phyloP scores from a whole-genome alignment of 1,284 basidiomycete genomes.

The Puccinia horiana region DNA sequence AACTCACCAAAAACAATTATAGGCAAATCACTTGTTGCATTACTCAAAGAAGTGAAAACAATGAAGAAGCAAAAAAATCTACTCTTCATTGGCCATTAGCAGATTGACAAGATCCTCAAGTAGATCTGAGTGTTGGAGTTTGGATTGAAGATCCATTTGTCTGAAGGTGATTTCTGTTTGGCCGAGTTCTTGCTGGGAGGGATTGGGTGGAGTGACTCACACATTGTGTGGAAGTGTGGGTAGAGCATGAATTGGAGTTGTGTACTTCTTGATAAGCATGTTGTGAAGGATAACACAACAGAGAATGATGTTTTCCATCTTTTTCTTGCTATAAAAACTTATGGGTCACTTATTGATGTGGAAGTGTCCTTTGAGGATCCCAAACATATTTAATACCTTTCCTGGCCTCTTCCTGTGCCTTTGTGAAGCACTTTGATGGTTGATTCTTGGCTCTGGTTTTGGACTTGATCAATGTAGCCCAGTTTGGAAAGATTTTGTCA shows the following conservation, averaged over 20 bases:
- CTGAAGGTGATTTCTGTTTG: neutral
- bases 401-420: neutral
- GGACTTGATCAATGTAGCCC: conserved; percentile 12
- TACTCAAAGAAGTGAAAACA: too few species aligned
- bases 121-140: neutral
- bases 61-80: too few species aligned
- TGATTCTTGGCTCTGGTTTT: neutral
- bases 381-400: conserved; percentile 30
- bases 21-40: too few species aligned
- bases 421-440: neutral
- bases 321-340: neutral
- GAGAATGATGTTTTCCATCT: neutral
- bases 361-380: neutral
- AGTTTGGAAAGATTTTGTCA: conserved; percentile 17
- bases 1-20: too few species aligned
- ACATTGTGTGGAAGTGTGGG: neutral
- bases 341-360: neutral
- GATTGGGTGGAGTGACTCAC: neutral
- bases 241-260: too few species aligned
- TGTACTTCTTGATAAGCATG: neutral
- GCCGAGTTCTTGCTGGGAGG: neutral
- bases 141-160: neutral
- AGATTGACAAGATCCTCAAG: neutral
- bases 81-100: neutral
- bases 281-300: conserved; percentile 12